Evolutionary conservation across 495 filamentous ascomycete species (phyloP).

Genomic region (Aspergillus ostianus): DNA sequence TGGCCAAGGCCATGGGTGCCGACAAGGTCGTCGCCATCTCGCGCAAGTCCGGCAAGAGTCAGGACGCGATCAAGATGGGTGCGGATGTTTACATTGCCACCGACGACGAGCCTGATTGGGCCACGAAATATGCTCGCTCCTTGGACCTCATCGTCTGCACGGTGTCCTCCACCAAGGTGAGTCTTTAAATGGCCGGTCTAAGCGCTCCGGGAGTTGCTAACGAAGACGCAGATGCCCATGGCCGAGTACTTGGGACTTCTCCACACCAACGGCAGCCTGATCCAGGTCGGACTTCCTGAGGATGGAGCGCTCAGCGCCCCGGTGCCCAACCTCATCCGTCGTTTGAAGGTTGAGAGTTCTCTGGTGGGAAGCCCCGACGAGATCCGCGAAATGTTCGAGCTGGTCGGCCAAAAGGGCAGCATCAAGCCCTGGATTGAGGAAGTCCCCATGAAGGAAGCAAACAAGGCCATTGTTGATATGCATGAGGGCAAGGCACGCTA

Average conservation of each 20-base stretch:
- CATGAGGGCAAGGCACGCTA: conserved; percentile 69
- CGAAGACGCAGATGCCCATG: conserved; percentile 60
- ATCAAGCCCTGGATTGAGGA: conserved; percentile 72
- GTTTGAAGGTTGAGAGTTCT: conserved; percentile 67
- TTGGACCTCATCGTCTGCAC: conserved; percentile 83
- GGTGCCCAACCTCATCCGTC: conserved; percentile 64
- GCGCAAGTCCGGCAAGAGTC: conserved; percentile 62
- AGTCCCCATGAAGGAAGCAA: conserved; percentile 72
- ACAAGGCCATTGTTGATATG: conserved; percentile 69
- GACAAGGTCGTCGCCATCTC: conserved; percentile 80
- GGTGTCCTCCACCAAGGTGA: conserved; percentile 63
- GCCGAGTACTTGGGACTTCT: conserved; percentile 66
- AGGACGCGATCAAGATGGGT: conserved; percentile 63
- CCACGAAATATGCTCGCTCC: conserved; percentile 56
- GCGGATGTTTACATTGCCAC: conserved; percentile 78
- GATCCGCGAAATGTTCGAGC: conserved; percentile 77
- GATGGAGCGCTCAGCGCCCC: conserved; percentile 61
- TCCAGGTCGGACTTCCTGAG: conserved; percentile 76
- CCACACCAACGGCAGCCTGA: conserved; percentile 65
- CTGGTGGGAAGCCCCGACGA: conserved; percentile 69
- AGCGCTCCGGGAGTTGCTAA: not conserved
- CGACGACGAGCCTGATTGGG: conserved; percentile 74
- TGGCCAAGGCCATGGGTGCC: conserved; percentile 65
- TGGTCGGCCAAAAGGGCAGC: conserved; percentile 70
- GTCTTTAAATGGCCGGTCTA: conserved; percentile 1